Base-by-base conservation (phyloP, 768 basidiomycete species). In the Pleurotus tuber-regium region DNA sequence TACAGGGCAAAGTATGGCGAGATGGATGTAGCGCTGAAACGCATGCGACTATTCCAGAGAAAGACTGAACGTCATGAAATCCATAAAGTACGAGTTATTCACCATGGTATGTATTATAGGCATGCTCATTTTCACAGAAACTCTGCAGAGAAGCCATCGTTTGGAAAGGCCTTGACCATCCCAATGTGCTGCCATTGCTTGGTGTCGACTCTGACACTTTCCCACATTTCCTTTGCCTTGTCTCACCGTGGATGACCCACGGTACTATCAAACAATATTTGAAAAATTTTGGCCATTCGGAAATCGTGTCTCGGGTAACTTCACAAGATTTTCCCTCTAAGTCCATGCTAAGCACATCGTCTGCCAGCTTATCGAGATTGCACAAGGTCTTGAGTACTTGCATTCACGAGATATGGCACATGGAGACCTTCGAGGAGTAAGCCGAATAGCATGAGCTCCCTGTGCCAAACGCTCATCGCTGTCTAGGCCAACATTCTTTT, bases 241-340 rank as follows among this genome's bases (percentile, higher is more conserved):
- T 64, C 26, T 64, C 66, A 1, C 66, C 64, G 2, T 65, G 64
- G 64, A 65, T 67, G 63, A 48, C 54, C 19, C 55, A 63, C 31
- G 63, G 66, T 0, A 65, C 60, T 16, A 54, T 67, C 25, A 21
- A 60, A 1, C 52, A 57, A 19, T 59, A 61, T 51, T 51, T 63
- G 35, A 53, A 57, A 18, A 36, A 55, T 5, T 52, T 59, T 30
- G 60, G 61, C 6, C 52, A 40, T 4, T 46, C 46, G 1, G 54
- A 61, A 63, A 25, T 65, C 33, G 54, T 63, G 25, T 25, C 54
- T 35, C 58, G 59, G 41, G 48, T 43, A n/a, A 53, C 43, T 53
- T 14, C n/a, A n/a, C n/a, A n/a, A n/a, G n/a, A n/a, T n/a, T n/a
- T n/a, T n/a, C n/a, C n/a, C n/a, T n/a, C n/a, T n/a, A n/a, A n/a